These are phyloP conservation scores for Fallopia convolvulus DNA, from an alignment of 148 eudicot species.

Conservation along the genomic window DNA sequence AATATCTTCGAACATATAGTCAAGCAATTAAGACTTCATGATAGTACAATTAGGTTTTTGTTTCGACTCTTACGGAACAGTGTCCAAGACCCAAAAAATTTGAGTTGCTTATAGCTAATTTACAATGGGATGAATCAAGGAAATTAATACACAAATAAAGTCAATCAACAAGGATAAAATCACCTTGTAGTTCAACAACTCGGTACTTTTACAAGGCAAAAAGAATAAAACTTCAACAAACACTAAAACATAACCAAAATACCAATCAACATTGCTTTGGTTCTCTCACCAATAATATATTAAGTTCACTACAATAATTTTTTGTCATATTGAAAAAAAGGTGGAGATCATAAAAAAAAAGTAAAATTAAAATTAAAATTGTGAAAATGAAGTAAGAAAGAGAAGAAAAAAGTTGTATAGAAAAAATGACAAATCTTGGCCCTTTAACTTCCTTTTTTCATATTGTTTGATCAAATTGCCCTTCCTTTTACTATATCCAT, in stretches of 20 bases:
- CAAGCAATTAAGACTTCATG: no score
- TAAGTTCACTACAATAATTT: not conserved
- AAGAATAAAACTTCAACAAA: not conserved
- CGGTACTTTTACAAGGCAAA: not conserved
- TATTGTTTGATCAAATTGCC: slow-evolving; percentile 15
- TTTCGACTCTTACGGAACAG: no score
- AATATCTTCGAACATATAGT: no score
- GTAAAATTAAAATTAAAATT: not conserved
- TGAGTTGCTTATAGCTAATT: not conserved
- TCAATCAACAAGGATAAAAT: not conserved
- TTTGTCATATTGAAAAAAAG: not conserved
- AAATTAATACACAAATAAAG: not conserved
- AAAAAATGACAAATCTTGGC: not conserved
- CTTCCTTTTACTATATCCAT: slow-evolving; percentile 20
- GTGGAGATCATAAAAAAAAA: not conserved
- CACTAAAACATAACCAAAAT: not conserved
- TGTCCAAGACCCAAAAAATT: no score
- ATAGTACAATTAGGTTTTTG: no score
- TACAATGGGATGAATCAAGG: not conserved
- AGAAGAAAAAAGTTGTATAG: not conserved
- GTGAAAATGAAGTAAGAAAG: not conserved
- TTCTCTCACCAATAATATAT: not conserved
- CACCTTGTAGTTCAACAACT: not conserved
- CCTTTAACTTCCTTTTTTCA: not conserved
- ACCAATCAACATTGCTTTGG: not conserved